Conservation (phyloP, 192 early-diverging fungal genomes). For the Spinellus fusiger region DNA sequence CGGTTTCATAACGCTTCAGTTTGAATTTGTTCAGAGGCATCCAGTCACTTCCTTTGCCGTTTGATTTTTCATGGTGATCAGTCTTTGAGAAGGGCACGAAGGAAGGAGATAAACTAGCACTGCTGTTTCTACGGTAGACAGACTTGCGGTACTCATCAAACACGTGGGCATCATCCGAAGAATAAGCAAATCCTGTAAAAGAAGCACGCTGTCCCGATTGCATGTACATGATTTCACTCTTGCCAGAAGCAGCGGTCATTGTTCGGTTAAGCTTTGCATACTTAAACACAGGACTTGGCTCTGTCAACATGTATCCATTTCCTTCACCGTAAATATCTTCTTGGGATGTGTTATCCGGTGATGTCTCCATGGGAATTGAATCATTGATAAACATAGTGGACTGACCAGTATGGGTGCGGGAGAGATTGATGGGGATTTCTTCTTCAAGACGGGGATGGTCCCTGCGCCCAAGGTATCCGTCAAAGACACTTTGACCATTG, state of each 20-base stretch:
- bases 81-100: too few species aligned
- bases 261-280: constrained; percentile 1
- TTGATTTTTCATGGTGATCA: neutral
- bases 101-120: neutral
- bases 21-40: constrained; percentile 22
- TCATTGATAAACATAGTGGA: neutral
- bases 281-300: neutral
- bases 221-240: constrained; percentile 35
- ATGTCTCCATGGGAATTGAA: neutral
- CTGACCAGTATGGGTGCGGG: constrained; percentile 1
- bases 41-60: constrained; percentile 9
- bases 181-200: constrained; percentile 42
- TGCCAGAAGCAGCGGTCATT: neutral
- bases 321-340: neutral
- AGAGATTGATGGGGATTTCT: constrained; percentile 18
- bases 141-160: constrained; percentile 35
- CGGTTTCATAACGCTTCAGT: constrained; percentile 16
- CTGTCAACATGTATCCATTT: neutral
- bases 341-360: neutral
- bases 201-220: constrained; percentile 36
- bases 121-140: constrained; percentile 21
- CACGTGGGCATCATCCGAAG: constrained; percentile 33
- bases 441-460: constrained; percentile 8
- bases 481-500: constrained; percentile 1
- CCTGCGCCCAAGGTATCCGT: constrained; percentile 1